Conservation (phyloP, 2,329 filamentous ascomycete genomes). For the Colletotrichum sp. region DNA sequence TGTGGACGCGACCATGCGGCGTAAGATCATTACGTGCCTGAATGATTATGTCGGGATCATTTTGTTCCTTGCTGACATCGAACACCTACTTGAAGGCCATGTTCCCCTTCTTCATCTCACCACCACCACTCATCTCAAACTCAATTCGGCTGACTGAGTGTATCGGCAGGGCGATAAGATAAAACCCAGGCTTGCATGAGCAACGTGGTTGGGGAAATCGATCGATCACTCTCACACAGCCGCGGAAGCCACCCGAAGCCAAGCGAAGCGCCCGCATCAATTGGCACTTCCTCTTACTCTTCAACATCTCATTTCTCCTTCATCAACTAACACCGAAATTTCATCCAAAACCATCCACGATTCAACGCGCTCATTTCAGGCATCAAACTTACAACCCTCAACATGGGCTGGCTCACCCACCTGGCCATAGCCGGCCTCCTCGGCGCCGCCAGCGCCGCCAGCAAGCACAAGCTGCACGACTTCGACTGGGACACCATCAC, state of each 20-base stretch:
- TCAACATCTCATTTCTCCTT: background rate
- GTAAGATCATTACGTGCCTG: background rate
- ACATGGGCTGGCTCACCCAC: background rate
- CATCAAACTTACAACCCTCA: background rate
- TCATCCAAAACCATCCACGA: background rate
- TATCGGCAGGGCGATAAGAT: background rate
- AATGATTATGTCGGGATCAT: background rate
- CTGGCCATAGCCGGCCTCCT: background rate
- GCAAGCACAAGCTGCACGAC: background rate
- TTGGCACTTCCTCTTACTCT: background rate
- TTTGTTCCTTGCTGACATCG: constrained; percentile 1
- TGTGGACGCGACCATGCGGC: background rate
- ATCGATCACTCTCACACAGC: background rate
- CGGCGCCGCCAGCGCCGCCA: background rate
- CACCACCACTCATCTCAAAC: background rate
- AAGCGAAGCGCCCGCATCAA: background rate
- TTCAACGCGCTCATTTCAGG: background rate
- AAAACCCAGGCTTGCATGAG: background rate
- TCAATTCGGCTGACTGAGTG: background rate
- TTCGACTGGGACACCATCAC: constrained; percentile 42
- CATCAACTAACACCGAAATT: too few relatives aligned
- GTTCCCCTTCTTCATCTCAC: background rate
- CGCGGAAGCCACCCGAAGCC: background rate
- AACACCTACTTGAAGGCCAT: background rate
- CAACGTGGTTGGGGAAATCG: background rate